These are phyloP conservation scores for Hemisphaericaspora xylofermentans DNA, from an alignment of 1,139 yeast species.

Conservation along the genomic window DNA sequence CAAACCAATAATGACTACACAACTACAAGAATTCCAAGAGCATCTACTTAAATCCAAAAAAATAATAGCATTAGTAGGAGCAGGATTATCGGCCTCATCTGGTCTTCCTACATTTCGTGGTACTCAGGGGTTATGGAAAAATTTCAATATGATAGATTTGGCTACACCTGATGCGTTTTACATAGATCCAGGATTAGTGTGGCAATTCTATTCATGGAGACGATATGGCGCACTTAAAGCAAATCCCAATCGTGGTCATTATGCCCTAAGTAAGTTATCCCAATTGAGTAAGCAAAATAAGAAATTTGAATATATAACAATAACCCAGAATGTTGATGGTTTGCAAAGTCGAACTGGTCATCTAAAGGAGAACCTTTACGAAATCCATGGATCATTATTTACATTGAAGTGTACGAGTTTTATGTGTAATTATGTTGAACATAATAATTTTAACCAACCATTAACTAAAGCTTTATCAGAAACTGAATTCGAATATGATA, in stretches of 20 bases:
- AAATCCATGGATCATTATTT: conserved; percentile 79
- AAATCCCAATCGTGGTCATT: conserved; percentile 71
- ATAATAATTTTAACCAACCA: conserved; percentile 57
- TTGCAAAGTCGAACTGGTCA: conserved; percentile 67
- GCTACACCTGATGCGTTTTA: conserved; percentile 92
- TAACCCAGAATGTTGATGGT: conserved; percentile 85
- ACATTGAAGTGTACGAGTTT: conserved; percentile 73
- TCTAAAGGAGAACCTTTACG: conserved; percentile 47
- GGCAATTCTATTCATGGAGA: conserved; percentile 83
- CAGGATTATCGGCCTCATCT: conserved; percentile 77
- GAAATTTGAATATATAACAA: conserved; percentile 44
- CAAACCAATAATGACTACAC: conserved; percentile 16
- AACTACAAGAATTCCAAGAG: conserved; percentile 54
- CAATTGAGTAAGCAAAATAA: conserved; percentile 5
- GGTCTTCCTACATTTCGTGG: conserved; percentile 78
- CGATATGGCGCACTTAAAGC: conserved; percentile 65
- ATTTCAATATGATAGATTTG: conserved; percentile 74
- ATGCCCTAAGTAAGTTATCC: conserved; percentile 58
- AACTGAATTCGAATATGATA: conserved; percentile 32
- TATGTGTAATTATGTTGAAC: conserved; percentile 60
- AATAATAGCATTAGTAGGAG: conserved; percentile 77
- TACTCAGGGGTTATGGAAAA: conserved; percentile 73
- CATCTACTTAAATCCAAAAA: conserved; percentile 51
- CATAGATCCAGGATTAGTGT: conserved; percentile 78
- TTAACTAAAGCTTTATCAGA: conserved; percentile 55